Evolutionary conservation across 2,329 filamentous ascomycete genomes (phyloP), one percentile per base, ranked within the genome.

Genomic region (Fusarium verticillioides): DNA sequence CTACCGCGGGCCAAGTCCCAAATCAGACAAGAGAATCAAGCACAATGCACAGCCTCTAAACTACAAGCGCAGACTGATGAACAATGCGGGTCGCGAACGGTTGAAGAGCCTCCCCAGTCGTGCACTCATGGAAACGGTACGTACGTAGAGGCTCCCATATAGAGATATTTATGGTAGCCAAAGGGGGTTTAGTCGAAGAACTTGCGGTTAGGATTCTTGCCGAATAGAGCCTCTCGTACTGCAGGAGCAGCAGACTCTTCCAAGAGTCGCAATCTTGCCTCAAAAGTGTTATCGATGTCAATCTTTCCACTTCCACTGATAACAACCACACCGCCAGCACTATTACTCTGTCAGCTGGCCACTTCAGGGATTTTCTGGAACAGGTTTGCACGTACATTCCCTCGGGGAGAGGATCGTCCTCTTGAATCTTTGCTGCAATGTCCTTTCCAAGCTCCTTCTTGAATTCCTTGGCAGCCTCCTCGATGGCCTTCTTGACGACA

Each of bases 221-320:
- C 96, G 80, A 99, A 99, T 67, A 99, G 88, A 21, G 93, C 93
- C 82, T 93, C 90, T 80, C 96, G 90, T 79, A 99, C 92, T 49
- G 91, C 91, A 19, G 96, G 96, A 66, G 98, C 89, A 58, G 94
- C 93, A 76, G 93, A 93, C 64, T 92, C 91, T 84, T 97, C 93
- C 74, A 98, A 90, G 69, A 98, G 87, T 79, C 89, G 90, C 83
- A 99, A 87, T 75, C 96, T 92, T 81, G 97, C 93, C 82, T 98
- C 96, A 77, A 98, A 93, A 62, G 96, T 98, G 87, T 99, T 98
- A 89, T 98, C 95, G 83, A 99, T 96, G 79, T 97, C 95, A 82
- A 99, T 98, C 88, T 96, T 98, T 82, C 96, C 96, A 74, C 88
- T 88, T 76, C 93, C 92, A 74, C 95, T 94, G 62, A 97, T 84